Base-by-base conservation (phyloP, 345 rosid genomes). In the Barbarea vulgaris region DNA sequence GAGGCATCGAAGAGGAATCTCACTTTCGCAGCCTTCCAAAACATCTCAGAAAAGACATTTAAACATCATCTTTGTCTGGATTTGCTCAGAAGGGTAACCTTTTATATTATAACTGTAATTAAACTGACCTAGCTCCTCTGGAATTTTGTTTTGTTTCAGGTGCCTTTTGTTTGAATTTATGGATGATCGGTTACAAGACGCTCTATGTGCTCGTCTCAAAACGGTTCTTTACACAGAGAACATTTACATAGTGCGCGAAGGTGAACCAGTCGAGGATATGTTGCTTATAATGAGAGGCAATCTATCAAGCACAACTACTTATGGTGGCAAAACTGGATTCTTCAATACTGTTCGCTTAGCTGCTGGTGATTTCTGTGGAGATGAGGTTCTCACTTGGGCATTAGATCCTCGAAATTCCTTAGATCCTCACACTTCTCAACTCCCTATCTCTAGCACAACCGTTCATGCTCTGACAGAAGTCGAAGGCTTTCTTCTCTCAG, bases 341-440 rank as follows among this genome's bases (percentile, higher is more conserved):
- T 75, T 74, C 68, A 72, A 83, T 25, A 17, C 77, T 1, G 77
- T 44, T 61, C 0, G 0, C 14, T 79, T 79, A 7, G 10, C 0
- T 3, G 74, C 83, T 24, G 83, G 83, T 37, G 77, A 76, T 28
- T 82, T 73, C 39, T 79, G 81, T 61, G 85, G 85, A 30, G 85
- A 79, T 37, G 85, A 79, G 47, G 76, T 82, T 64, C 81, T 82
- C 36, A 80, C 79, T 24, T 60, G 86, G 85, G 90, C 88, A 36
- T 63, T 87, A 2, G 87, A 87, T 73, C 90, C 90, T 11, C 78
- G 10, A 3, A 8, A 7, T 9, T 33, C 37, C 37, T 62, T 86
- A 2, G 88, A 83, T 72, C 87, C 88, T 17, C 77, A 81, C 51
- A 50, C 69, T 70, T 55, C 77, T 36, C 36, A 79, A 13, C 54